Evolutionary conservation across 1,139 yeast genomes (phyloP), one percentile per base, ranked within the genome.

Genomic region (Zygosaccharomyces sapae): DNA sequence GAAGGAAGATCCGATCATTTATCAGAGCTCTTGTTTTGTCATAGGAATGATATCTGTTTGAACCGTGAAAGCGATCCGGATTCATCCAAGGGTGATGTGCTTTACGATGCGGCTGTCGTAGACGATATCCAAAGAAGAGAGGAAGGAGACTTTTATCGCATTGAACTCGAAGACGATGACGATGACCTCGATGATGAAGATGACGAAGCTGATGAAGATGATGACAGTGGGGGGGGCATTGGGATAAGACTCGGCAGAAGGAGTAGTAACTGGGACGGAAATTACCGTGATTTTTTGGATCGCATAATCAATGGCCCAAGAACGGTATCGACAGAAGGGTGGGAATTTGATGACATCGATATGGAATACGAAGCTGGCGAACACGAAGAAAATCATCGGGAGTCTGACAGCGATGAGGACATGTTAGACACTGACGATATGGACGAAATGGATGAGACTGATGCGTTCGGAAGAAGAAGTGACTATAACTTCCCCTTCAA

Each of bases 371-470:
- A 38, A 27, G 34, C 22, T 5, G 41, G 34, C 6, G 41, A 25
- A 31, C 34, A 31, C 4, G 43, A 33, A 2, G 42, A 45, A 36
- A 30, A 30, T 22, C 19, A 12, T 10, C 47, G 34, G 13, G 43
- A 29, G 12, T 44, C 43, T 7, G 40, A 43, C 9, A 30, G 22
- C 3, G 46, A 39, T 25, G 42, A 35, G 13, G 41, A 19, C 27
- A 31, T 36, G 29, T 19, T 25, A 18, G 45, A 29, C 12, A 42
- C 41, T 7, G 41, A 38, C 24, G 48, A 45, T 20, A 48, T 48
- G 51, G 51, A 48, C 24, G 51, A 48, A 20, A 35, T 48, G 47
- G 51, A 48, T 40, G 51, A 45, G 22, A 20, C 16, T 3, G 51
- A 48, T 22, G 51, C 51, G 6, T 48, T 48, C 27, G 49, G 31